Evolutionary conservation across 441 rosid species (phyloP).

Genomic region (Pelargonium citronellum): DNA sequence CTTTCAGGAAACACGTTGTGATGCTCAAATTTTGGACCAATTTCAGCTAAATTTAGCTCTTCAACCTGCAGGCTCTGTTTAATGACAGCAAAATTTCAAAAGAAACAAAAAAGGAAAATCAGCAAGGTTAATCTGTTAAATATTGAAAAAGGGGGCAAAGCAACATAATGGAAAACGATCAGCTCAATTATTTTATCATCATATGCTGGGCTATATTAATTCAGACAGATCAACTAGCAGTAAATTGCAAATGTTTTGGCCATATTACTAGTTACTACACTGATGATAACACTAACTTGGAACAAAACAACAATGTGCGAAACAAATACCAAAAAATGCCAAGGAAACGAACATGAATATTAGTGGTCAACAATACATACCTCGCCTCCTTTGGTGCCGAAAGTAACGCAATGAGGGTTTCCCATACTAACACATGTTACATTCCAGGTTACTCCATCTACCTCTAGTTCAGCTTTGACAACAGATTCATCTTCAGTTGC

Average conservation of each 20-base stretch:
- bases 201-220: background rate
- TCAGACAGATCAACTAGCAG: background rate
- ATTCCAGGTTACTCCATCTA: constrained; percentile 76
- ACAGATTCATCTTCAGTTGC: constrained; percentile 69
- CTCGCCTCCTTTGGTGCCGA: constrained; percentile 57
- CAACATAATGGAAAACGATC: background rate
- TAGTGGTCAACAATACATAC: constrained; percentile 32
- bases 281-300: background rate
- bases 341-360: background rate
- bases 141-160: background rate
- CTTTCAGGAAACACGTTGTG: constrained; percentile 85
- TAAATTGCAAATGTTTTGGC: too few relatives aligned
- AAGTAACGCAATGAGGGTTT: constrained; percentile 88
- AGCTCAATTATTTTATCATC: background rate
- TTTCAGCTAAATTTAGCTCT: constrained; percentile 60
- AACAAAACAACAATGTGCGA: background rate
- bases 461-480: constrained; percentile 57
- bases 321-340: background rate
- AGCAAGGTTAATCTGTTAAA: background rate
- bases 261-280: too few relatives aligned
- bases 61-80: constrained; percentile 71
- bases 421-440: constrained; percentile 98
- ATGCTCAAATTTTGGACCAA: constrained; percentile 91
- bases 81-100: constrained; percentile 10
- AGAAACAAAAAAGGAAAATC: constrained; percentile 1